Conservation (phyloP, 306 rosid genomes). For the Parietaria judaica region DNA sequence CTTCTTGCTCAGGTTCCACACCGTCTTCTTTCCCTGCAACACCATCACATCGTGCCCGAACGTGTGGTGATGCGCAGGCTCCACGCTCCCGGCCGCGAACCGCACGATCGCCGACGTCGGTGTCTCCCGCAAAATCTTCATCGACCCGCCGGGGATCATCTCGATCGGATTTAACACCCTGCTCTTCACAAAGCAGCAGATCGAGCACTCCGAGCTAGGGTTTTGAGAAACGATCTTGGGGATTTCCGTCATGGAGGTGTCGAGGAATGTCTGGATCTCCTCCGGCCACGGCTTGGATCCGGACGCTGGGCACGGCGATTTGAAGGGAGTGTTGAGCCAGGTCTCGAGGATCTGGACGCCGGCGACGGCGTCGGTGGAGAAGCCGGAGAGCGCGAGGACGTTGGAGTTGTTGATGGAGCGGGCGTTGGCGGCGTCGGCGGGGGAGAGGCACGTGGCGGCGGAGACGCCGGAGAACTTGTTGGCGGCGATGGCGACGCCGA, state of each 20-base stretch:
- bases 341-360: slow-evolving; percentile 52
- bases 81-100: slow-evolving; percentile 77
- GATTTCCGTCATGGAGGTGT: slow-evolving; percentile 51
- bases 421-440: slow-evolving; percentile 57
- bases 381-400: slow-evolving; percentile 83
- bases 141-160: slow-evolving; percentile 69
- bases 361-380: slow-evolving; percentile 41
- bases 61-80: slow-evolving; percentile 88
- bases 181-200: slow-evolving; percentile 64
- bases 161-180: slow-evolving; percentile 57
- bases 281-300: slow-evolving; percentile 57
- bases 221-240: slow-evolving; percentile 40
- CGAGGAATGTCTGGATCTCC: slow-evolving; percentile 48
- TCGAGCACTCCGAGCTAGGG: slow-evolving; percentile 24
- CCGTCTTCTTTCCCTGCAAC: slow-evolving; percentile 64
- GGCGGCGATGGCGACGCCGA: slow-evolving; percentile 82
- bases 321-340: slow-evolving; percentile 77
- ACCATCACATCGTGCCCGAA: slow-evolving; percentile 90
- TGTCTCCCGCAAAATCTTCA: slow-evolving; percentile 72
- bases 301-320: slow-evolving; percentile 60
- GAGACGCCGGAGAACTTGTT: slow-evolving; percentile 75
- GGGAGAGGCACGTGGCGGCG: slow-evolving; percentile 58
- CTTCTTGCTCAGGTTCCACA: slow-evolving; percentile 69
- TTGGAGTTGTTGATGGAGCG: slow-evolving; percentile 86
- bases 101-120: slow-evolving; percentile 80